Evolutionary conservation across 164 flowering plant genomes (phyloP), one percentile per base, ranked within the genome.

Genomic region (Stephania japonica): DNA sequence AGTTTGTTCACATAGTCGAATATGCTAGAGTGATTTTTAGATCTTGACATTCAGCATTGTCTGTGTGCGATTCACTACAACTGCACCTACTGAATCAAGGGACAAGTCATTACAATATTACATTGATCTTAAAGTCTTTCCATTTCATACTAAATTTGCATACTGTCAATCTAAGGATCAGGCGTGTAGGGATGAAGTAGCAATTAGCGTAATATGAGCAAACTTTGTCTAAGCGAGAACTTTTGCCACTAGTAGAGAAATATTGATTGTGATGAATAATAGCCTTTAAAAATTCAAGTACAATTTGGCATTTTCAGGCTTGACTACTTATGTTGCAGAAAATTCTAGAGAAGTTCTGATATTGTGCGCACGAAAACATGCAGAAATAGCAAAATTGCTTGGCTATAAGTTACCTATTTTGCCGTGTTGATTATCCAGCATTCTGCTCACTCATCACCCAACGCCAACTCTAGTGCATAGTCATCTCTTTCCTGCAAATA

Each of bases 401-500:
- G 38, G 66, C 78, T 66, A 41, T 41, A 9, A 47, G 65, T 69
- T 56, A 18, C 56, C 38, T 23, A 68, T 53, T 62, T 73, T 64
- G 38, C n/a, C 32, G 26, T 18, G 23, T 72, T 32, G 63, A 65
- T 73, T 61, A 26, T 26, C 24, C 42, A 49, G 21, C 44, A 21
- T 65, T 49, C 32, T 21, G 67, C 64, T 84, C 77, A 91, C 78
- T 89, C 96, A 71, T 92, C 97, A 44, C 80, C 95, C 89, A 90
- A 80, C 62, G 98, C 98, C 70, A 93, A 78, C 83, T 91, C 96
- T 78, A 93, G 75, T 11, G 96, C 98, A 80, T 88, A 89, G 77
- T 93, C 96, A 76, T 91, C 98, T 71, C 98, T 88, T 74, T 93
- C 96, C 98, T 91, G 91, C 73, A 78, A 66, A 44, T 64, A 67